Percentiles rank a stretch among this genome's conserved stretches.
Evolutionary conservation across 2,329 filamentous ascomycete species (phyloP).

Genomic region (Zelopaecilomyces penicillatus): DNA sequence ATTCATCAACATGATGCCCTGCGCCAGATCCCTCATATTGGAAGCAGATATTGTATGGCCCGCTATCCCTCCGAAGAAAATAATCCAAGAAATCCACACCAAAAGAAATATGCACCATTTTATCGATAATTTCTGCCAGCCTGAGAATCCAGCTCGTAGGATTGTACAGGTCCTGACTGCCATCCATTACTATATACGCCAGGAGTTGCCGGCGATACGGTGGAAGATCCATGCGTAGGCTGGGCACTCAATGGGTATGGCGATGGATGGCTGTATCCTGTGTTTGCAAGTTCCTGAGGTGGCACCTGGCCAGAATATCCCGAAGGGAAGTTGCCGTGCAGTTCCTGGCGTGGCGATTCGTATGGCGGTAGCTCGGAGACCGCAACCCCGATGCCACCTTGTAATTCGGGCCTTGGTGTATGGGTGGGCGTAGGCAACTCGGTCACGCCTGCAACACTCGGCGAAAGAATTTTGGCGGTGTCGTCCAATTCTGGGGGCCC

Average conservation of each 20-base stretch:
- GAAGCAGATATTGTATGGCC: no score
- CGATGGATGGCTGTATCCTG: conserved; percentile 11
- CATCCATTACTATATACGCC: conserved; percentile 15
- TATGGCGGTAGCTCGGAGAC: conserved; percentile 16
- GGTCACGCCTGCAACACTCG: conserved; percentile 9
- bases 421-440: conserved; percentile 16
- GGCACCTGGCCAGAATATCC: conserved; percentile 10
- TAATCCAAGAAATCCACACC: no score
- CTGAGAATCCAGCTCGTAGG: conserved; percentile 23
- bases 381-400: conserved; percentile 13
- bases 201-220: conserved; percentile 7
- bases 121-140: not conserved
- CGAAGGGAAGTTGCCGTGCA: conserved; percentile 16
- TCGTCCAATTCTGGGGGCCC: conserved; percentile 17
- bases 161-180: conserved; percentile 27
- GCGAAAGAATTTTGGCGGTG: conserved; percentile 8
- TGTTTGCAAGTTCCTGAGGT: conserved; percentile 16
- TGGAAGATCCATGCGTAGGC: conserved; percentile 2
- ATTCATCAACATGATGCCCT: no score
- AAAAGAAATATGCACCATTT: no score
- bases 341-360: conserved; percentile 18
- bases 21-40: no score
- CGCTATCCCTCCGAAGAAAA: no score
- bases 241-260: conserved; percentile 10
- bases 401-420: conserved; percentile 18